Evolutionary conservation across 78 protist genomes (phyloP), one percentile per base, ranked within the genome.

Genomic region (Pigoraptor vietnamica): DNA sequence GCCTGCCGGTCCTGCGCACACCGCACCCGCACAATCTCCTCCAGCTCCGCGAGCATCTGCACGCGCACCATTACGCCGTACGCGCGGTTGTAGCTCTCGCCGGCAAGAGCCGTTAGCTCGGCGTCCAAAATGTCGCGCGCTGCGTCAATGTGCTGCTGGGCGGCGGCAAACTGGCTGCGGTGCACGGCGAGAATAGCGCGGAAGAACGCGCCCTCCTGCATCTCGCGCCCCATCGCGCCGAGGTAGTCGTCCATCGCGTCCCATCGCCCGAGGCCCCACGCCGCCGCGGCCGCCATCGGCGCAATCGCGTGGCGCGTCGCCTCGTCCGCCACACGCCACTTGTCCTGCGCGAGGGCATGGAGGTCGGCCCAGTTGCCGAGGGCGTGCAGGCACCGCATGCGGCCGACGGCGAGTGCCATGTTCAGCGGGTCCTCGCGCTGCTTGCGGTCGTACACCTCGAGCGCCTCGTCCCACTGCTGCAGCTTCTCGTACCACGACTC

Each of bases 401-500:
- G 83, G 36, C 99, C 99, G 23, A 98, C 24, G 23, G 89, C 36
- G 21, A 88, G 81, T 23, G 93, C 93, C 34, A 92, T 14, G 91
- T 56, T 23, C 33, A 10, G 37, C 2, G 95, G 94, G 33, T 95
- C 96, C 34, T 33, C 93, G 81, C 38, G n/a, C 89, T 94, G 96
- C 88, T 93, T 95, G 79, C 29, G 40, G 56, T 95, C 98, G 91
- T 98, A 98, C 23, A 95, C 96, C 32, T 24, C 93, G 1, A 96
- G 90, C 14, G 99, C 99, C 55, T 96, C 96, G 36, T 96, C 97
- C 99, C 99, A 99, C 39, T 98, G 87, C 32, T 96, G 94, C 55
- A 98, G 94, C 91, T 98, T 98, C 93, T 99, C 99, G 90, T 97
- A 98, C 98, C 98, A 97, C 23, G 91, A 32, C 91, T 94, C 98